Conservation (phyloP, 345 rosid species). For the Streptanthus diversifolius region DNA sequence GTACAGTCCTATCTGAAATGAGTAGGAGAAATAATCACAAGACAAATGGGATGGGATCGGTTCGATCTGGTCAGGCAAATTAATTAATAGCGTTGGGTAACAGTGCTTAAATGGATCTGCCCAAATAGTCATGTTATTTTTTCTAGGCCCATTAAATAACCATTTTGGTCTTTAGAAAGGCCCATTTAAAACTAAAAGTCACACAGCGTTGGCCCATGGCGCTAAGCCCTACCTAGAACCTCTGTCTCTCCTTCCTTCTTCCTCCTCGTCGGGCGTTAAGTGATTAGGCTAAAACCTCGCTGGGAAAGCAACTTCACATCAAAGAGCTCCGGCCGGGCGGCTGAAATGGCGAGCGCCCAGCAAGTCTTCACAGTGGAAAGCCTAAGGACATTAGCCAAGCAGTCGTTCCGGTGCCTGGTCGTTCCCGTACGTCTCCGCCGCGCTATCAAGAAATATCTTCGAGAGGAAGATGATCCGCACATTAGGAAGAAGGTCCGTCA, state of each 20-base stretch:
- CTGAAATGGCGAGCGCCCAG: conserved; percentile 46
- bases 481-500: conserved; percentile 76
- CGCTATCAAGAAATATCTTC: conserved; percentile 78
- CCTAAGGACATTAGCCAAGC: conserved; percentile 68
- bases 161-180: background rate
- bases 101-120: too few species aligned
- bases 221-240: conserved; percentile 17
- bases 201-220: background rate
- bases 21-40: too few species aligned
- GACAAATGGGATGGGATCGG: too few species aligned
- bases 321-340: background rate
- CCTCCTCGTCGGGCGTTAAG: too few species aligned
- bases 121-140: too few species aligned
- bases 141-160: background rate
- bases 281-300: conserved; percentile 8
- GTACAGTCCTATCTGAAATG: too few species aligned
- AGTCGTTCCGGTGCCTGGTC: conserved; percentile 61
- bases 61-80: too few species aligned
- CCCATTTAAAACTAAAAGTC: background rate
- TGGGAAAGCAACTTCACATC: background rate
- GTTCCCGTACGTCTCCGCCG: conserved; percentile 84
- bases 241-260: background rate
- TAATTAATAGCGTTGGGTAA: background rate
- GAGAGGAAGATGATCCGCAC: conserved; percentile 80
- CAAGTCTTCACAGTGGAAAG: conserved; percentile 51